These are phyloP conservation scores for Cudoniella acicularis DNA, from an alignment of 495 filamentous ascomycete species.

Conservation along the genomic window DNA sequence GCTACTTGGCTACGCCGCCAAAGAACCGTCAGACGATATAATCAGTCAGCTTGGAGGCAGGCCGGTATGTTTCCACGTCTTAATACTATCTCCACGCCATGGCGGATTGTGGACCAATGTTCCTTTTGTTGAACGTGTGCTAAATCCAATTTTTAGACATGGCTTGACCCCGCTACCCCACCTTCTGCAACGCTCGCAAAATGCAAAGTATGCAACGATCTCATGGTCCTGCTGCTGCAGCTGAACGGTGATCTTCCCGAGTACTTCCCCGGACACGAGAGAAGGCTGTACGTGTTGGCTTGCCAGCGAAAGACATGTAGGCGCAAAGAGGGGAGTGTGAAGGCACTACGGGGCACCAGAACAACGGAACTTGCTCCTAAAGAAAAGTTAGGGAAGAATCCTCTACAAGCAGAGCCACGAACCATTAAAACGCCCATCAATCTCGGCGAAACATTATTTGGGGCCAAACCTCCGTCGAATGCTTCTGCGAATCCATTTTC, in stretches of 20 bases:
- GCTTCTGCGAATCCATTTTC: constrained; percentile 46
- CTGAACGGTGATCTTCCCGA: constrained; percentile 89
- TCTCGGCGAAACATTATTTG: constrained; percentile 56
- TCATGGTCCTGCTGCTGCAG: constrained; percentile 84
- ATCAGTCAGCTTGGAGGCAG: constrained; percentile 84
- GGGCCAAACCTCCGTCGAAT: constrained; percentile 35
- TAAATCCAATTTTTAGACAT: constrained; percentile 54
- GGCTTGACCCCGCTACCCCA: constrained; percentile 64
- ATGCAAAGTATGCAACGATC: constrained; percentile 83
- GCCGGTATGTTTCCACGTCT: constrained; percentile 60
- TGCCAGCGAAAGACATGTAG: constrained; percentile 79
- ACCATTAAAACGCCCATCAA: constrained; percentile 26
- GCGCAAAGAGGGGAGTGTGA: constrained; percentile 74
- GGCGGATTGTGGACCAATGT: no score
- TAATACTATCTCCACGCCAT: not conserved
- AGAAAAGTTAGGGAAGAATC: constrained; percentile 26
- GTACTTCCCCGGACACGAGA: constrained; percentile 77
- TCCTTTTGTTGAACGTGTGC: constrained; percentile 3
- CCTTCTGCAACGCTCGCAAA: constrained; percentile 77
- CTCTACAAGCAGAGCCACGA: constrained; percentile 30
- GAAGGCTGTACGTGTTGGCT: constrained; percentile 78
- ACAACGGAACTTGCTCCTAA: constrained; percentile 34
- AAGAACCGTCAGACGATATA: constrained; percentile 75
- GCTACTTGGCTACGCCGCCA: constrained; percentile 84
- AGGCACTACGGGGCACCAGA: constrained; percentile 63